Conservation (phyloP, 1,284 basidiomycete species). For the Trichosporon faecale region DNA sequence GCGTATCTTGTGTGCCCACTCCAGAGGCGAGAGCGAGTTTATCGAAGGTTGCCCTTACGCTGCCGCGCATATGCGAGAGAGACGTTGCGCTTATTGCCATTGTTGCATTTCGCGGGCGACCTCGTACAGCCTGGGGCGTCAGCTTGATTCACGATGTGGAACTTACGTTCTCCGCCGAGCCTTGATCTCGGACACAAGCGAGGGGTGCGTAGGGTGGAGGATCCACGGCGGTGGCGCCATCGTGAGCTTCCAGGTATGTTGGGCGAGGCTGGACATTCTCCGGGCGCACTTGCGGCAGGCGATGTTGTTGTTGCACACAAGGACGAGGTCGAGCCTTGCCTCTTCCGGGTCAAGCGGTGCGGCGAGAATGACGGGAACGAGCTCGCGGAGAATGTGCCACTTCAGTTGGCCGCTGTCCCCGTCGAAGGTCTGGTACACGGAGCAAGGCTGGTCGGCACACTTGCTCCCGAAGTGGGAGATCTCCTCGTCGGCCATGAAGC, state of each 20-base stretch:
- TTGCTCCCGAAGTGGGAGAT: background rate
- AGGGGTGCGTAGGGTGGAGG: background rate
- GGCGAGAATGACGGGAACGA: background rate
- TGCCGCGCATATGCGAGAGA: background rate
- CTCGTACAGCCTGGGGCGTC: background rate
- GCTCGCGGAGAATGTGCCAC: background rate
- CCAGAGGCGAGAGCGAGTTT: too few relatives aligned
- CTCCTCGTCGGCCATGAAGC: background rate
- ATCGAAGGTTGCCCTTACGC: too few relatives aligned
- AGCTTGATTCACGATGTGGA: background rate
- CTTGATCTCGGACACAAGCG: background rate
- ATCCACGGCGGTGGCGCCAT: constrained; percentile 1
- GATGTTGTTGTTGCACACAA: background rate
- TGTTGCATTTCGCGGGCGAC: constrained; percentile 2
- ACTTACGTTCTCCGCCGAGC: background rate
- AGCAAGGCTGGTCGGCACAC: background rate
- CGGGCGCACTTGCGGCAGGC: background rate
- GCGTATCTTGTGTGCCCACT: too few relatives aligned
- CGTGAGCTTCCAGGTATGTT: background rate
- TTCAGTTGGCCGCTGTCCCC: background rate
- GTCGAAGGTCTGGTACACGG: background rate
- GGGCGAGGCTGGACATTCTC: background rate
- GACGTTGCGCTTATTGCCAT: background rate
- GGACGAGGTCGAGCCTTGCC: background rate
- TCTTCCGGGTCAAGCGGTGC: background rate